Evolutionary conservation across 73 alveolate genomes (phyloP).

Genomic region (Stentor coeruleus): DNA sequence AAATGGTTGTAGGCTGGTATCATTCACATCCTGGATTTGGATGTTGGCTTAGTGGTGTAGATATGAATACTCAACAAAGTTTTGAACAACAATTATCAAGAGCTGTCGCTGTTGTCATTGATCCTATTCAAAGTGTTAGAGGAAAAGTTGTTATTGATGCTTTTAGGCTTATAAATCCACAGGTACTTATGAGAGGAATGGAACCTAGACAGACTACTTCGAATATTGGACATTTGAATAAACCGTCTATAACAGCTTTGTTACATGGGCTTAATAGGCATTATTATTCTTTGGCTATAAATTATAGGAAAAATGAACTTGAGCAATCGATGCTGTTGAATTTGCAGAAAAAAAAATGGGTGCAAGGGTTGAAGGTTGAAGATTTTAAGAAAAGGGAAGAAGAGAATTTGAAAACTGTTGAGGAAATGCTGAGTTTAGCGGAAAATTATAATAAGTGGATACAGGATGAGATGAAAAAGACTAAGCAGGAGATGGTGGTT

Average conservation of each 20-base stretch:
- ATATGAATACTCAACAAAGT: conserved; percentile 94
- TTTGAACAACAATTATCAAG: conserved; percentile 97
- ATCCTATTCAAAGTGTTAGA: conserved; percentile 97
- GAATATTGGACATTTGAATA: conserved; percentile 93
- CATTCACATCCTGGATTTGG: conserved; percentile 99
- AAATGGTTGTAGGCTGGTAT: conserved; percentile 99
- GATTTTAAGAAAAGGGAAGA: conserved; percentile 27
- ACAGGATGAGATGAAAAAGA: conserved; percentile 93
- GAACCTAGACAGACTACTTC: conserved; percentile 99
- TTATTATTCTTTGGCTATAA: conserved; percentile 95
- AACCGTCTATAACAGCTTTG: conserved; percentile 81
- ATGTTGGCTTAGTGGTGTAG: conserved; percentile 94
- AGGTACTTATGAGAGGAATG: conserved; percentile 74
- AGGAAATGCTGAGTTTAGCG: conserved; percentile 58
- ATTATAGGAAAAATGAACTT: conserved; percentile 97
- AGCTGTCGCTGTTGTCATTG: conserved; percentile 99
- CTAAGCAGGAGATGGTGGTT: conserved; percentile 88
- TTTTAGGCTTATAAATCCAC: conserved; percentile 89
- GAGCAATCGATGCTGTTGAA: conserved; percentile 98
- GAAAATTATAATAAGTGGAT: conserved; percentile 90
- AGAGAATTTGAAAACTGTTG: conserved; percentile 52
- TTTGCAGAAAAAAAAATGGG: conserved; percentile 96
- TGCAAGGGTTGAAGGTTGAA: conserved; percentile 71
- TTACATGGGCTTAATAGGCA: conserved; percentile 94
- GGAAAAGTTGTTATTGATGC: conserved; percentile 99